Conservation (phyloP, 495 filamentous ascomycete species). For the Monascus purpureus region DNA sequence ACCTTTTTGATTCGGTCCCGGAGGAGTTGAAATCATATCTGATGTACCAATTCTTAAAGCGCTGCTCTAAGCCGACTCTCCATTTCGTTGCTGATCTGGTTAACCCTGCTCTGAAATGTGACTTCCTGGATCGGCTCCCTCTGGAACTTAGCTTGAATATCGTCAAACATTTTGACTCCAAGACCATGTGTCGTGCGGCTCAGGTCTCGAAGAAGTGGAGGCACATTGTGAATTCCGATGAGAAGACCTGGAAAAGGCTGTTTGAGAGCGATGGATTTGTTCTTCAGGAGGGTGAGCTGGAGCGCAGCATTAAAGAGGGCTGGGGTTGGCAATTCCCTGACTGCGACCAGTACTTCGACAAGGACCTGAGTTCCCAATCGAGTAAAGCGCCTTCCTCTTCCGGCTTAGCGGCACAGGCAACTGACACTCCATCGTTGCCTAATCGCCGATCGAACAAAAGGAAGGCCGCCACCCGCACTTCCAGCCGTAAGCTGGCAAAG, state of each 20-base stretch:
- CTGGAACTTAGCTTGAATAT: slow-evolving; percentile 79
- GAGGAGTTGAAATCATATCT: slow-evolving; percentile 80
- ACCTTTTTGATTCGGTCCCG: slow-evolving; percentile 83
- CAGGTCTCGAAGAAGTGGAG: slow-evolving; percentile 95
- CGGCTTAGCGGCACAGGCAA: slow-evolving; percentile 24
- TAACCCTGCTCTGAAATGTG: slow-evolving; percentile 92
- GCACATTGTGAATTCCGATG: slow-evolving; percentile 75
- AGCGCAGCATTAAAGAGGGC: slow-evolving; percentile 78
- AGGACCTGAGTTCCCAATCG: slow-evolving; percentile 60
- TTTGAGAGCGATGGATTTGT: slow-evolving; percentile 72
- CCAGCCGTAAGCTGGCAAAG: slow-evolving; percentile 38
- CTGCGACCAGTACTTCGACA: slow-evolving; percentile 59
- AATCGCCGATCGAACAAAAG: slow-evolving; percentile 33
- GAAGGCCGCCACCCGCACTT: slow-evolving; percentile 33
- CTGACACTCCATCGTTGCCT: slow-evolving; percentile 11
- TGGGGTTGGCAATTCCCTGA: slow-evolving; percentile 97
- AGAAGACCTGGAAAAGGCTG: slow-evolving; percentile 89
- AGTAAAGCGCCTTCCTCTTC: slow-evolving; percentile 26
- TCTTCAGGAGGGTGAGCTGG: slow-evolving; percentile 69
- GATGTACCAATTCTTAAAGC: slow-evolving; percentile 86
- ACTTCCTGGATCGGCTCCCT: slow-evolving; percentile 74
- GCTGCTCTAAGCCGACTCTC: slow-evolving; percentile 79
- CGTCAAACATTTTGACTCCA: slow-evolving; percentile 70
- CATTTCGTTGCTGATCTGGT: slow-evolving; percentile 86
- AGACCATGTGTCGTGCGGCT: slow-evolving; percentile 80